These are phyloP conservation scores for Hypoxylon subgilvum DNA, from an alignment of 495 filamentous ascomycete genomes.

Conservation along the genomic window DNA sequence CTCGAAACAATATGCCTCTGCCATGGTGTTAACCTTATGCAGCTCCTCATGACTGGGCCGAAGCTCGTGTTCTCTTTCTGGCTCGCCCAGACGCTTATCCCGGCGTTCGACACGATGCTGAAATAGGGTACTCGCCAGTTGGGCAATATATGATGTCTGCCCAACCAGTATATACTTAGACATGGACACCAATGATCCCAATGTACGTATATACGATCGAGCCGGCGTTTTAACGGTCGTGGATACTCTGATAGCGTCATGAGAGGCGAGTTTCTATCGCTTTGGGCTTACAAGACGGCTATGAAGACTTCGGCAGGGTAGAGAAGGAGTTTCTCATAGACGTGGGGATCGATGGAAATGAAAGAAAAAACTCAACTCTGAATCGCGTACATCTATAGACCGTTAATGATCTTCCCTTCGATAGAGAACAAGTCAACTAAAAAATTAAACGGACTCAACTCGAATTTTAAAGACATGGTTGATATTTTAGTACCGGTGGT, in stretches of 20 bases:
- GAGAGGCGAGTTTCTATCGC: constrained; percentile 14
- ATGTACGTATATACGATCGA: constrained; percentile 36
- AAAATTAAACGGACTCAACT: too few relatives aligned
- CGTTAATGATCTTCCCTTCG: too few relatives aligned
- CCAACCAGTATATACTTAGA: constrained; percentile 23
- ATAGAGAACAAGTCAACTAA: too few relatives aligned
- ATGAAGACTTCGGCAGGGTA: constrained; percentile 17
- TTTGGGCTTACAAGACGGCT: constrained; percentile 25
- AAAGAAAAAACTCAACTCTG: constrained; percentile 32
- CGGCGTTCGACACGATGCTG: constrained; percentile 57
- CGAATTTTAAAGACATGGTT: too few relatives aligned
- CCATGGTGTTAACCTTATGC: neutral
- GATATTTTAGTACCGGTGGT: too few relatives aligned
- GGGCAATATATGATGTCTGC: neutral
- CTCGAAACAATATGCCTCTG: neutral
- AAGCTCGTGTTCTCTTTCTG: constrained; percentile 99
- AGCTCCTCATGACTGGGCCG: constrained; percentile 95
- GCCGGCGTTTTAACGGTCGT: constrained; percentile 35
- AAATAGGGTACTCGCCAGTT: constrained; percentile 26
- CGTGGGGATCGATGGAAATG: neutral
- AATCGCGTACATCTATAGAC: neutral
- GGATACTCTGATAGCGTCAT: constrained; percentile 8
- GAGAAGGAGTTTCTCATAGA: constrained; percentile 12
- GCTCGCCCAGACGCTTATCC: constrained; percentile 93
- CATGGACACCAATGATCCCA: constrained; percentile 13